phyloP scores from a whole-genome alignment of 306 rosid genomes.

The Fragaria nilgerrensis region DNA sequence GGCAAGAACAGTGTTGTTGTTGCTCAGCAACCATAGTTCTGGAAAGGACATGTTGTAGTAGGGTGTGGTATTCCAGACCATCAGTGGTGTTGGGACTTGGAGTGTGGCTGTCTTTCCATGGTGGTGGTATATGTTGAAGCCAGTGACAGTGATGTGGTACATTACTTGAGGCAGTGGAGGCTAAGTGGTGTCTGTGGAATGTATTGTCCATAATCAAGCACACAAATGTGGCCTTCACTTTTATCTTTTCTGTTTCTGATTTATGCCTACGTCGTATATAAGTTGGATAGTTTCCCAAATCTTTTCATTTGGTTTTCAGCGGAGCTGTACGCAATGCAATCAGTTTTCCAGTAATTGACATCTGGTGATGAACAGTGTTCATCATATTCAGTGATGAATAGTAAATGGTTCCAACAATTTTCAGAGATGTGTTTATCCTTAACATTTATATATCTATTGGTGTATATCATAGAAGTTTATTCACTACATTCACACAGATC shows the following conservation, averaged over 20 bases:
- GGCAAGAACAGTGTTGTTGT: neutral
- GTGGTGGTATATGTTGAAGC: neutral
- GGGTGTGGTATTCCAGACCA: neutral
- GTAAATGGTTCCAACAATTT: neutral
- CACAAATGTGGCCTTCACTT: neutral
- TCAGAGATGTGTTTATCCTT: neutral
- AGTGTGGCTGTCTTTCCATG: neutral
- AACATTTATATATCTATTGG: too few relatives aligned
- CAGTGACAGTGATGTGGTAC: slow-evolving; percentile 11
- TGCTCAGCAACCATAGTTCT: neutral
- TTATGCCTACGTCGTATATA: neutral
- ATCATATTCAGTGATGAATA: neutral
- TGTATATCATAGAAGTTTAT: too few relatives aligned
- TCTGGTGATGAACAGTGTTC: neutral
- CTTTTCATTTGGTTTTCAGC: neutral
- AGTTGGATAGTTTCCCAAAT: neutral
- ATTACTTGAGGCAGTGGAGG: slow-evolving; percentile 5
- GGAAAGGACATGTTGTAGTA: neutral
- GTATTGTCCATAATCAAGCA: neutral
- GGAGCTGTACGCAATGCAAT: neutral
- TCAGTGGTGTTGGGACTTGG: neutral
- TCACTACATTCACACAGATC: neutral
- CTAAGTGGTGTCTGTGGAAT: neutral
- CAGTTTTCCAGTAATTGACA: neutral
- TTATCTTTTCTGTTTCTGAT: neutral